Base-by-base conservation (phyloP, 169 alveolate genomes). In the Cytauxzoon felis region DNA sequence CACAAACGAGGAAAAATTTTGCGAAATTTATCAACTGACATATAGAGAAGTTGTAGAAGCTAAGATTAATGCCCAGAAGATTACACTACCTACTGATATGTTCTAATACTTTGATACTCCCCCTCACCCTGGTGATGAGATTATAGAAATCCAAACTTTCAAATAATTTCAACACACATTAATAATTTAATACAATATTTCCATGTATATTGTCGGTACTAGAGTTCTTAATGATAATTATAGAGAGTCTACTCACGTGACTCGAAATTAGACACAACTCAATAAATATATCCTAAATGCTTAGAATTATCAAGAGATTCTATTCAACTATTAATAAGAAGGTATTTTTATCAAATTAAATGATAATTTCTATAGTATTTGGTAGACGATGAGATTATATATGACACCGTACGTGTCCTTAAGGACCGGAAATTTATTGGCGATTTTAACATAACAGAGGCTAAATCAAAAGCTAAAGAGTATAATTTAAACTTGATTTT, bases 1-100 rank as follows among this genome's bases (percentile, higher is more conserved):
- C 0, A 18, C 54, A 24, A 16, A 51, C 18, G 85, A 75, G 34
- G 80, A 18, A 41, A 45, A 18, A 33, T 75, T 75, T 41, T 18
- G 45, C 9, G 48, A 27, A 3, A 54, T 32, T 24, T 75, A 47
- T 23, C 33, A 58, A 11, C 29, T 75, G 23, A 49, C 85, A 32
- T 75, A 64, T 42, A 51, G 85, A 51, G 71, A 65, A 7, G 26
- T 75, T 26, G 80, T 33, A 24, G 68, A 64, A 53, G 85, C 76
- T 32, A 75, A 63, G 43, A 64, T 57, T 19, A 51, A 62, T 60
- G 78, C 85, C 13, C 11, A 65, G 23, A 19, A 45, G 51, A 75
- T 75, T 7, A 70, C 80, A 3, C 57, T 64, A 40, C 85, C 85
- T 8, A 32, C 63, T 5, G 76, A 75, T 36, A 30, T 75, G 67